These are phyloP conservation scores for Teunomyces kruisii DNA, from an alignment of 805 yeast species.

Conservation along the genomic window DNA sequence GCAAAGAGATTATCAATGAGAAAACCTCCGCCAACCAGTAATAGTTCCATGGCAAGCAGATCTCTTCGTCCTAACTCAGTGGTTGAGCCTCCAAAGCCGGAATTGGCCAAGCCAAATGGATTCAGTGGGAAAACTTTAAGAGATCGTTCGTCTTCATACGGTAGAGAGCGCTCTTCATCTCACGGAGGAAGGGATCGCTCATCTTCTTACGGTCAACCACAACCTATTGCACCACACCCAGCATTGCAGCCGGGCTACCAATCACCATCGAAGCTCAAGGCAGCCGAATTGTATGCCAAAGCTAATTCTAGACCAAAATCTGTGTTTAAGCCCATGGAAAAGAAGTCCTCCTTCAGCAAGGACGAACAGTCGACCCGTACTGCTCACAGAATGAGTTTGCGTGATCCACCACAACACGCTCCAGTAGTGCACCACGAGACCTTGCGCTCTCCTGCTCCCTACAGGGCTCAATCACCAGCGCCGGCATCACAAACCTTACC, in stretches of 20 bases:
- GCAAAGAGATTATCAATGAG: constrained; percentile 27
- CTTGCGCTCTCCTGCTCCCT: neutral
- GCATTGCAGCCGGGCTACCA: constrained; percentile 35
- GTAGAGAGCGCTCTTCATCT: neutral
- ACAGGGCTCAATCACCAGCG: neutral
- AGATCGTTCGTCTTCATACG: constrained; percentile 1
- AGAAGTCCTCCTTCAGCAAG: constrained; percentile 53
- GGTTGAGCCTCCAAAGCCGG: constrained; percentile 6
- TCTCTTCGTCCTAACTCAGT: constrained; percentile 37
- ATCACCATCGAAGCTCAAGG: constrained; percentile 41
- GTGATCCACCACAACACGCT: constrained; percentile 25
- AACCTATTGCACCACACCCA: constrained; percentile 42
- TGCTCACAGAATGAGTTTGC: constrained; percentile 6
- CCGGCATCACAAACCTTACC: neutral
- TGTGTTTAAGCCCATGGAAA: constrained; percentile 36
- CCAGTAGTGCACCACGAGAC: neutral
- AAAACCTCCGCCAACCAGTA: constrained; percentile 19
- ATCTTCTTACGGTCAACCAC: constrained; percentile 18
- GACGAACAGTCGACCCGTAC: neutral
- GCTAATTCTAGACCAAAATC: constrained; percentile 46
- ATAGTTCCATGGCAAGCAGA: constrained; percentile 21
- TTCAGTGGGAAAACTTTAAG: constrained; percentile 33
- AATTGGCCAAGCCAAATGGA: constrained; percentile 10
- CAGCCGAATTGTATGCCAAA: constrained; percentile 55
- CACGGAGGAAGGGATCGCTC: constrained; percentile 1